Percentiles rank a stretch among this genome's conserved stretches.
These are phyloP conservation scores for Penicillium chermesinum DNA, from an alignment of 495 filamentous ascomycete species.

Conservation along the genomic window DNA sequence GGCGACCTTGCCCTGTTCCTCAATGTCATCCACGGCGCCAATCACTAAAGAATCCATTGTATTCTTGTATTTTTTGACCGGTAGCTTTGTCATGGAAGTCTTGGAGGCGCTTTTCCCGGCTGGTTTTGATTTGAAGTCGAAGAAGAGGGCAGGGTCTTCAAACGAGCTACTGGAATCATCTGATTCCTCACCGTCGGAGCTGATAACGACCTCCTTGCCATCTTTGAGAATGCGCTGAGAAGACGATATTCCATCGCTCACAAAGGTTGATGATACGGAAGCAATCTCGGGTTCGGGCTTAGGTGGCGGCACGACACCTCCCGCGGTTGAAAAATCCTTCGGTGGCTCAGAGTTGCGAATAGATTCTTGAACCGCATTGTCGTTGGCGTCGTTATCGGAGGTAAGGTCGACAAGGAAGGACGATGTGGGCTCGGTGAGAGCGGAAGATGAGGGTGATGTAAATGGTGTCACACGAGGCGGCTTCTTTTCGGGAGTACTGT, in stretches of 20 bases:
- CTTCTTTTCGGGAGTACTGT: conserved; percentile 7
- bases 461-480: not conserved
- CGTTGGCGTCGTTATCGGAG: not conserved
- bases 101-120: not conserved
- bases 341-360: not conserved
- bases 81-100: too few species aligned
- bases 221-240: conserved; percentile 44
- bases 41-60: conserved; percentile 61
- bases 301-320: too few species aligned
- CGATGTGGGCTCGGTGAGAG: conserved; percentile 19
- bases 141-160: conserved; percentile 30
- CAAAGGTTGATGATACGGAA: conserved; percentile 13
- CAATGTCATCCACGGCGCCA: conserved; percentile 52
- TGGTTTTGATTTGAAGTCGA: not conserved
- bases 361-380: too few species aligned
- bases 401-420: conserved; percentile 4
- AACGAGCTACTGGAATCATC: conserved; percentile 50
- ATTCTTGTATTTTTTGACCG: conserved; percentile 63
- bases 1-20: conserved; percentile 53
- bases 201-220: conserved; percentile 53
- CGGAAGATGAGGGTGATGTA: not conserved
- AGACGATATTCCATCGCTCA: conserved; percentile 19
- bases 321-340: not conserved
- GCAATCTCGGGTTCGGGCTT: not conserved
- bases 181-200: conserved; percentile 65